These are phyloP conservation scores for Umbilicaria muhlenbergii DNA, from an alignment of 495 filamentous ascomycete species.

Conservation along the genomic window DNA sequence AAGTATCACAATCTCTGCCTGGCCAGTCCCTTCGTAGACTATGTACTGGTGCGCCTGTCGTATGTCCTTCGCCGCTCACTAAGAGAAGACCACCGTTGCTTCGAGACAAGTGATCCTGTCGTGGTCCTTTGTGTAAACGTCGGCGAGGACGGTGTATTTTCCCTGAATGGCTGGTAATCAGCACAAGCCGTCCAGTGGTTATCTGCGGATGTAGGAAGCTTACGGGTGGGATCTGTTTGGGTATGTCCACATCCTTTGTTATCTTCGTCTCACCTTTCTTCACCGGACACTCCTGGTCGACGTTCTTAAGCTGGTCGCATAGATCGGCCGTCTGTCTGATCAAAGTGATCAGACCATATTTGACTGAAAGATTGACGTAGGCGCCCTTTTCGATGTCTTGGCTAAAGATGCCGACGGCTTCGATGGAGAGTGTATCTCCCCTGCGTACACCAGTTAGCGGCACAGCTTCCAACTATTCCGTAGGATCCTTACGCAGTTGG, in stretches of 20 bases:
- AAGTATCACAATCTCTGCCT: too few species aligned
- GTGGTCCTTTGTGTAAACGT: slow-evolving; percentile 57
- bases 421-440: slow-evolving; percentile 63
- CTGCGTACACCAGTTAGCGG: slow-evolving; percentile 28
- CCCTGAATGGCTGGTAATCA: slow-evolving; percentile 38
- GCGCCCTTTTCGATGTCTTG: slow-evolving; percentile 60
- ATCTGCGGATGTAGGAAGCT: slow-evolving; percentile 16
- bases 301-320: slow-evolving; percentile 74
- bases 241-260: slow-evolving; percentile 69
- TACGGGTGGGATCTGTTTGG: slow-evolving; percentile 80
- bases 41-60: background rate
- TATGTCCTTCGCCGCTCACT: slow-evolving; percentile 7
- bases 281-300: slow-evolving; percentile 81
- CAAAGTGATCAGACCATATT: slow-evolving; percentile 84
- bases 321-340: slow-evolving; percentile 65
- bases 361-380: slow-evolving; percentile 66
- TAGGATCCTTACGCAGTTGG: slow-evolving; percentile 56
- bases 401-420: slow-evolving; percentile 54
- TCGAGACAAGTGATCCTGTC: slow-evolving; percentile 69
- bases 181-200: background rate
- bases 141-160: slow-evolving; percentile 73
- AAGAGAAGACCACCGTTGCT: slow-evolving; percentile 42
- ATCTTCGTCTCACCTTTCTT: slow-evolving; percentile 55
- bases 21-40: background rate
- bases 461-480: background rate